A percentile compares a stretch with the other conserved stretches of the same genome.
Conservation (phyloP, 495 filamentous ascomycete genomes). For the Tricharina praecox region DNA sequence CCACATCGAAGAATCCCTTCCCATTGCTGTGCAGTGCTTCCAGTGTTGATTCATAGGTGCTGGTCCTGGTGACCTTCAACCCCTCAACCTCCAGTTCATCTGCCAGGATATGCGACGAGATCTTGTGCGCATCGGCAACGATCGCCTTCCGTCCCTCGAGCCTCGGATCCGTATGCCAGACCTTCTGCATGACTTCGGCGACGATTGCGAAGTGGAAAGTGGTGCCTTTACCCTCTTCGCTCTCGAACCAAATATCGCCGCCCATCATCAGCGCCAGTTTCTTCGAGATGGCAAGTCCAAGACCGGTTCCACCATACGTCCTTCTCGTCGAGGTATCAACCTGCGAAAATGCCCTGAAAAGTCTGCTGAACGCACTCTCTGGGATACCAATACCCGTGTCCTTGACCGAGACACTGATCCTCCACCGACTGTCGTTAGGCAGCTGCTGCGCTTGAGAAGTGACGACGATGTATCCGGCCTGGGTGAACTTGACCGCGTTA, state of each 20-base stretch:
- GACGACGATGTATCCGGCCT: conserved; percentile 42
- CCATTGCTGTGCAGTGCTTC: conserved; percentile 10
- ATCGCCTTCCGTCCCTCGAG: conserved; percentile 19
- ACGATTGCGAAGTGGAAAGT: conserved; percentile 24
- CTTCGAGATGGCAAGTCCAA: conserved; percentile 25
- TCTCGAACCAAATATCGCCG: conserved; percentile 27
- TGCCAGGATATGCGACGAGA: conserved; percentile 25
- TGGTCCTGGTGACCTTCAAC: conserved; percentile 14
- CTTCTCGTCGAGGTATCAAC: conserved; percentile 25
- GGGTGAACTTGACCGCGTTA: conserved; percentile 56
- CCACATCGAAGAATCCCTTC: conserved; percentile 18
- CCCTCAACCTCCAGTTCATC: conserved; percentile 26
- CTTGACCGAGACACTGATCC: conserved; percentile 20
- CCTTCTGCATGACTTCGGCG: conserved; percentile 14
- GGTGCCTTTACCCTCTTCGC: conserved; percentile 22
- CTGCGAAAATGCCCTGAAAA: conserved; percentile 26
- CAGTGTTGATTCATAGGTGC: conserved; percentile 11
- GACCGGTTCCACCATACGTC: conserved; percentile 25
- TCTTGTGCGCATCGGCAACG: conserved; percentile 21
- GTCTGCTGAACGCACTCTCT: conserved; percentile 17
- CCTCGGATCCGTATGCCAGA: conserved; percentile 19
- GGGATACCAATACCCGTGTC: conserved; percentile 27
- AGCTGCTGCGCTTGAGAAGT: conserved; percentile 17
- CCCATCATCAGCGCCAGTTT: conserved; percentile 28
- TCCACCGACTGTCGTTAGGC: conserved; percentile 11